Evolutionary conservation across 768 basidiomycete genomes (phyloP), one percentile per base, ranked within the genome.

Genomic region (Suillus brevipes): DNA sequence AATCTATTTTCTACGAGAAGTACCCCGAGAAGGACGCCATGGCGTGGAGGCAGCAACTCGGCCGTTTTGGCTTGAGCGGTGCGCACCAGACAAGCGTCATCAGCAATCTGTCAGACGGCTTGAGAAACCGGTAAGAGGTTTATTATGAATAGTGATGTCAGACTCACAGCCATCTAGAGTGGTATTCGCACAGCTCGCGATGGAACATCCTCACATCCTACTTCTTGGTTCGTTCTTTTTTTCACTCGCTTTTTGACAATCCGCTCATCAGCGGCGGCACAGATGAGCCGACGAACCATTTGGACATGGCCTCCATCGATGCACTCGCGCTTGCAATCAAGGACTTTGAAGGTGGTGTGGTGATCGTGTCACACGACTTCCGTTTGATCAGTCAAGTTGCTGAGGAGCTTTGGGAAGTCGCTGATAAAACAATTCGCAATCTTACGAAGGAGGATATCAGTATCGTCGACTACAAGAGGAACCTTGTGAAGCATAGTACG

Each of bases 351-450:
- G 97, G 97, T 65, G 97, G 97, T 72, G 97, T 99, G 47, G 97
- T 99, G 70, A 99, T 99, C 75, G 97, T 99, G 68, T 98, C 96
- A 57, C 97, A 99, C 82, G 97, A 99, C 79, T 99, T 99, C 91
- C 92, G 97, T 93, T 88, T 99, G 68, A 98, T 99, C 78, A 91
- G 91, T 59, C 96, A 99, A 81, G 97, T 99, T 43, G 97, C 97
- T 45, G 93, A 99, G 75, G 97, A 99, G 77, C 88, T 99, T 9
- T 99, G 97, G 97, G 97, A 99, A 78, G 97, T 99, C 62, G 94
- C 94, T 74, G 85, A 95, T 76, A 90, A 90, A 79, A 94, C 92
- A 74, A 95, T 99, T 76, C 85, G 85, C 77, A 97, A 98, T 79
- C 79, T 99, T 67, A 92, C 95, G 31, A 95, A 90, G 82, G 82